Conservation (phyloP, 352 stramenopile genomes). For the Globisporangium recalcitrans region DNA sequence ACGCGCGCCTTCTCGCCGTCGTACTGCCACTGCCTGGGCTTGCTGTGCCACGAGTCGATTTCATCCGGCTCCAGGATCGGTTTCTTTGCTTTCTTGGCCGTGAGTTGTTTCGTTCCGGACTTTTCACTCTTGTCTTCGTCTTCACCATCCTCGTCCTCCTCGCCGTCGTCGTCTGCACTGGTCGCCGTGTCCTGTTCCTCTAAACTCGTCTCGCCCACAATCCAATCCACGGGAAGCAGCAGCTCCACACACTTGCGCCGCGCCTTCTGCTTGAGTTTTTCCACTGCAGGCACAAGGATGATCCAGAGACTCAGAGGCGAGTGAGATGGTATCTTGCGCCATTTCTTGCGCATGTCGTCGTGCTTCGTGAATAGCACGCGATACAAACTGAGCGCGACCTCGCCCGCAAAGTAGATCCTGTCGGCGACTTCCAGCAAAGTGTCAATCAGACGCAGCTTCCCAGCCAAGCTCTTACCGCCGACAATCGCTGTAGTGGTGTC, state of each 20-base stretch:
- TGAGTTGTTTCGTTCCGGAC: constrained; percentile 15
- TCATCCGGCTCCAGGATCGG: constrained; percentile 31
- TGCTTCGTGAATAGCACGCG: constrained; percentile 36
- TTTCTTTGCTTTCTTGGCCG: constrained; percentile 22
- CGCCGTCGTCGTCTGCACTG: constrained; percentile 26
- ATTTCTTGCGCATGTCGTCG: constrained; percentile 3
- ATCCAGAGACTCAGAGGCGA: constrained; percentile 21
- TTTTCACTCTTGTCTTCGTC: constrained; percentile 25
- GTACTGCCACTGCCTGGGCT: constrained; percentile 22
- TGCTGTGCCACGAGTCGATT: constrained; percentile 21
- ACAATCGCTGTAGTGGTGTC: constrained; percentile 36
- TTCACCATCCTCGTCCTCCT: constrained; percentile 31
- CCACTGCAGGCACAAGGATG: constrained; percentile 35
- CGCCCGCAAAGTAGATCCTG: constrained; percentile 61
- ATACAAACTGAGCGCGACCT: constrained; percentile 52
- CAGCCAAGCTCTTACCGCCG: constrained; percentile 41
- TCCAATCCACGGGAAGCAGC: constrained; percentile 55
- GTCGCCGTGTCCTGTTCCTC: constrained; percentile 31
- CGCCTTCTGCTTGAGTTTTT: constrained; percentile 62
- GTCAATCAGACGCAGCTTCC: constrained; percentile 66
- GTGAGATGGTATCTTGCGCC: neutral
- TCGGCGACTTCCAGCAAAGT: constrained; percentile 48
- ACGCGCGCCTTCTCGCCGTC: constrained; percentile 43
- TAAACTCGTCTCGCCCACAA: constrained; percentile 46
- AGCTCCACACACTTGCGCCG: constrained; percentile 48